Conservation (phyloP, 1,284 basidiomycete genomes). For the Trichosporon sp. region DNA sequence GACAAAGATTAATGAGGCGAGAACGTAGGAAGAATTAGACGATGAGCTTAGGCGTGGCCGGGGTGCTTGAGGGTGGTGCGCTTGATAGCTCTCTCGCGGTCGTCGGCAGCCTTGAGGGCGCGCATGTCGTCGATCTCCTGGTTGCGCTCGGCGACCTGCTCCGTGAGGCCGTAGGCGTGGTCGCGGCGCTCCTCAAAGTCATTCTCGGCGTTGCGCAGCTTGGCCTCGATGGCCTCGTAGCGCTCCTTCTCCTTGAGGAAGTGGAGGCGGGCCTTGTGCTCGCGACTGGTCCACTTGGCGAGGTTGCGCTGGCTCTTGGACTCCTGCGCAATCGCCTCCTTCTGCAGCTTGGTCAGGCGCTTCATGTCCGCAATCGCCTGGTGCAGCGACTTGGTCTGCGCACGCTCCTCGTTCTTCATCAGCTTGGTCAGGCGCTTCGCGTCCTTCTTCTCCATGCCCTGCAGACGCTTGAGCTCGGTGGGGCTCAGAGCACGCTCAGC, state of each 20-base stretch:
- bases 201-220: constrained; percentile 54
- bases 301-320: constrained; percentile 54
- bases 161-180: constrained; percentile 51
- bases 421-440: constrained; percentile 55
- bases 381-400: constrained; percentile 51
- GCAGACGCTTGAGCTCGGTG: constrained; percentile 41
- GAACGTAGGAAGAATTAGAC: background rate
- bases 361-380: constrained; percentile 56
- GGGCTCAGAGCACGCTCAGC: constrained; percentile 49
- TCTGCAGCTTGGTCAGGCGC: constrained; percentile 52
- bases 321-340: constrained; percentile 54
- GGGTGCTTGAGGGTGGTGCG: constrained; percentile 56
- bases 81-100: constrained; percentile 58
- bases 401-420: constrained; percentile 55
- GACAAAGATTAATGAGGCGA: background rate
- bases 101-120: constrained; percentile 58
- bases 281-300: constrained; percentile 53
- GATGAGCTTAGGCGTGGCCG: constrained; percentile 45
- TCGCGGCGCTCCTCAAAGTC: constrained; percentile 56
- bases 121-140: constrained; percentile 58
- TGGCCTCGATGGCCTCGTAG: constrained; percentile 54
- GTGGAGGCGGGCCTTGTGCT: constrained; percentile 56
- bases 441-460: constrained; percentile 55
- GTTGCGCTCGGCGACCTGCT: constrained; percentile 48
- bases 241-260: constrained; percentile 58